A percentile compares a stretch with the other conserved stretches of the same genome.
These are phyloP conservation scores for Fraxinus quadrangulata DNA, from an alignment of 257 asterid species.

Conservation along the genomic window DNA sequence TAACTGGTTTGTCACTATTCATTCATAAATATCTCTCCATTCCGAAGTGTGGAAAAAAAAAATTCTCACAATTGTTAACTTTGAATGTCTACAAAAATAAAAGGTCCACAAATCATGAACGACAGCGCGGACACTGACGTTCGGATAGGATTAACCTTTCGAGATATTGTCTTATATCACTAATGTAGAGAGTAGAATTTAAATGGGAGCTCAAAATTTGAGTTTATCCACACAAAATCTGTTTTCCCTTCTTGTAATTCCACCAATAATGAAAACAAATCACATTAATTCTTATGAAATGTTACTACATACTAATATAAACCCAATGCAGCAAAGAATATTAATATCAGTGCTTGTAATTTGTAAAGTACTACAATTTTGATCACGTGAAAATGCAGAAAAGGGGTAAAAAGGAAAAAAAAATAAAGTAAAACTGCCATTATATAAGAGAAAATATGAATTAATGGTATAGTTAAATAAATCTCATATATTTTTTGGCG, in stretches of 20 bases:
- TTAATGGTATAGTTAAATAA: too few relatives aligned
- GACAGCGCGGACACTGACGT: too few relatives aligned
- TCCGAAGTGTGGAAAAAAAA: too few relatives aligned
- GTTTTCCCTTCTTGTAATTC: neutral
- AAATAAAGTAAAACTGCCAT: neutral
- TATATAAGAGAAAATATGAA: constrained; percentile 4
- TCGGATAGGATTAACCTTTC: too few relatives aligned
- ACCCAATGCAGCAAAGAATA: neutral
- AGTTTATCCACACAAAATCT: neutral
- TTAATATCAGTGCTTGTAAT: neutral
- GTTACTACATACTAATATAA: neutral
- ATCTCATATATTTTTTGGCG: neutral
- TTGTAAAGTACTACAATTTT: neutral
- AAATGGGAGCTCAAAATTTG: too few relatives aligned
- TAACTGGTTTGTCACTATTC: too few relatives aligned
- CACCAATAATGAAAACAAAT: neutral
- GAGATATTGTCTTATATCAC: neutral
- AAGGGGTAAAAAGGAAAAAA: neutral
- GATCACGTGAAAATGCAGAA: neutral
- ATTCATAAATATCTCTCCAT: too few relatives aligned
- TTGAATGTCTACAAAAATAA: too few relatives aligned
- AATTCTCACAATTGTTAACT: too few relatives aligned
- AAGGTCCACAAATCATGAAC: too few relatives aligned
- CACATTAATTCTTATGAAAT: neutral
- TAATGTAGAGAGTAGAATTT: too few relatives aligned